Base-by-base conservation (phyloP, 495 filamentous ascomycete genomes). In the Immersiella caudata region DNA sequence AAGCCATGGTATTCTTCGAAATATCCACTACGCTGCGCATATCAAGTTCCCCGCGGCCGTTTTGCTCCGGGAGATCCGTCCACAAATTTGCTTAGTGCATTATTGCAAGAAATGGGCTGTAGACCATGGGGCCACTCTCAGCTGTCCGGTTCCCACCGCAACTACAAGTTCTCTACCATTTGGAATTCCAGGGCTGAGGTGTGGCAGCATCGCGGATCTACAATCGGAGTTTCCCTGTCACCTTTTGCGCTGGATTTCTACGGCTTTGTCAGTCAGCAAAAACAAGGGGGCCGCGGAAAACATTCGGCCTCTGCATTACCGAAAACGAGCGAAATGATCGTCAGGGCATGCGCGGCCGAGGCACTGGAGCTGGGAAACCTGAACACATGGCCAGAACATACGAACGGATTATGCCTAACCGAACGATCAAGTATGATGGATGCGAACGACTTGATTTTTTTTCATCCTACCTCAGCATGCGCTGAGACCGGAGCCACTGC, bases 221-320 rank as follows among this genome's bases (percentile, higher is more conserved):
- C 2, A 14, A 18, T 46, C 40, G 40, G 40, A 46, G 40, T 46
- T 46, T 46, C 40, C 40, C 9, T 46, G 16, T 46, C 11, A 14
- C 11, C 40, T 18, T 46, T 18, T 46, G 40, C 29, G 4, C 29
- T 8, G 29, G 29, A 8, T 8, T 33, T 33, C 29, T 8, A 33
- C 29, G 29, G 29, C 40, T 46, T 46, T 46, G 40, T 46, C 40
- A 46, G 16, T 4, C 40, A 46, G 16, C 9, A n/a, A 24, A 55
- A 55, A 55, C n/a, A n/a, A n/a, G n/a, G 29, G 29, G 29, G 29
- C 29, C 29, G 29, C 52, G 52, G 25, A 55, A 8, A 22, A 55
- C n/a, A 18, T 55, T 22, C 52, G 52, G 20, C n/a, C 52, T 55
- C 52, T n/a, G 21, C 21, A 55, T 55, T 55, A 11, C 52, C 52